These are phyloP conservation scores for Sarocladiaceae sp. DNA, from an alignment of 2,329 filamentous ascomycete species.

Conservation along the genomic window DNA sequence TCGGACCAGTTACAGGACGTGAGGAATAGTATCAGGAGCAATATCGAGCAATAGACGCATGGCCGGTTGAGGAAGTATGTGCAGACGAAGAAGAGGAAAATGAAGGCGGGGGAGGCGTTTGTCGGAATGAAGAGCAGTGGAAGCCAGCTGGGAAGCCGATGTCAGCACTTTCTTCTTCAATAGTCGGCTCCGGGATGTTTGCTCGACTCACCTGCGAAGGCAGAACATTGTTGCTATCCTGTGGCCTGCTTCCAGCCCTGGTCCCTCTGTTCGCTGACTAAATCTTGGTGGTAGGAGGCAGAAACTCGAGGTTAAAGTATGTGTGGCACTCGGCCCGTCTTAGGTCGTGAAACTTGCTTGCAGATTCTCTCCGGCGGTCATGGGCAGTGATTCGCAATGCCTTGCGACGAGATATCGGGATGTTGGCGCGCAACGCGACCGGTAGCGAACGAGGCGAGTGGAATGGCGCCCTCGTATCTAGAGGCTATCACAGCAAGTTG, in stretches of 20 bases:
- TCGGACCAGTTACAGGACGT: slow-evolving; percentile 89
- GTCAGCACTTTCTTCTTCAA: not conserved
- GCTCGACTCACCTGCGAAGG: slow-evolving; percentile 47
- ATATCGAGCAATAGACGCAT: slow-evolving; percentile 95
- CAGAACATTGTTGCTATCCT: slow-evolving; percentile 50
- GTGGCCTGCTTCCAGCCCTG: not conserved
- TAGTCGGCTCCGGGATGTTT: not conserved
- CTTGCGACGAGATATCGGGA: no score
- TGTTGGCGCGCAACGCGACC: no score
- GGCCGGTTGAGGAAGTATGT: slow-evolving; percentile 96
- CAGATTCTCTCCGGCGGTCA: no score
- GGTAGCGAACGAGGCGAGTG: not conserved
- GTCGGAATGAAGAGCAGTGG: slow-evolving; percentile 85
- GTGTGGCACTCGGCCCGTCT: no score
- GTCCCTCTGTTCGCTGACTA: no score
- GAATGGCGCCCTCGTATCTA: not conserved
- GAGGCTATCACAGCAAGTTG: no score
- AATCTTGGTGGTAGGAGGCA: no score
- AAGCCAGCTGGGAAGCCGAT: slow-evolving; percentile 59
- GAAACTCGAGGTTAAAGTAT: no score
- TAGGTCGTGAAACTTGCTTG: no score
- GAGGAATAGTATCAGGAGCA: slow-evolving; percentile 90
- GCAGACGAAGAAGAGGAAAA: slow-evolving; percentile 84
- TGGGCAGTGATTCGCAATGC: no score
- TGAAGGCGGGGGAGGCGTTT: slow-evolving; percentile 79